Evolutionary conservation across 2,329 filamentous ascomycete genomes (phyloP).

Genomic region (Ceratocystiopsis minuta): DNA sequence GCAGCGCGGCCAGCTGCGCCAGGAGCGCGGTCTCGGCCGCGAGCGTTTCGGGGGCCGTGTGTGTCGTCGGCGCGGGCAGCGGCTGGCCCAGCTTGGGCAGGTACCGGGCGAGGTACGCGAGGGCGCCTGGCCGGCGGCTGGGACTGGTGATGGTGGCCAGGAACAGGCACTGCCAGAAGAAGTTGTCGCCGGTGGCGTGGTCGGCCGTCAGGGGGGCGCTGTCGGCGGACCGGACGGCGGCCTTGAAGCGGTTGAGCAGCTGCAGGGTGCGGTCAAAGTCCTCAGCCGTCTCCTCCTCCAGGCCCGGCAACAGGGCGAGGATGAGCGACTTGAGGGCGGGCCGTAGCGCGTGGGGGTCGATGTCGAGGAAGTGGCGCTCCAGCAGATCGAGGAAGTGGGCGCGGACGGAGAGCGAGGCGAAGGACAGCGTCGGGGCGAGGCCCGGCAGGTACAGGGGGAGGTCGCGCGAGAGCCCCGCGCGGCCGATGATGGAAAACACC

Average conservation of each 20-base stretch:
- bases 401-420: slow-evolving; percentile 82
- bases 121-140: slow-evolving; percentile 64
- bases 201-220: slow-evolving; percentile 31
- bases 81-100: slow-evolving; percentile 51
- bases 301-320: slow-evolving; percentile 69
- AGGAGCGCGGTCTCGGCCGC: slow-evolving; percentile 26
- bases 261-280: slow-evolving; percentile 81
- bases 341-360: slow-evolving; percentile 54
- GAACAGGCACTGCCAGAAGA: slow-evolving; percentile 98
- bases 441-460: slow-evolving; percentile 80
- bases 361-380: slow-evolving; percentile 57
- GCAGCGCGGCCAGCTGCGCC: slow-evolving; percentile 41
- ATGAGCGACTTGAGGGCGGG: slow-evolving; percentile 84
- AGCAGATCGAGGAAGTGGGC: slow-evolving; percentile 71
- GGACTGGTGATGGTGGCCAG: slow-evolving; percentile 81
- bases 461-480: slow-evolving; percentile 62
- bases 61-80: slow-evolving; percentile 15
- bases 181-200: slow-evolving; percentile 53
- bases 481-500: slow-evolving; percentile 73
- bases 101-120: slow-evolving; percentile 68
- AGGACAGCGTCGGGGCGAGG: slow-evolving; percentile 73
- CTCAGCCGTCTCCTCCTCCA: slow-evolving; percentile 93
- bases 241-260: slow-evolving; percentile 62
- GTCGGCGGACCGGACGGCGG: slow-evolving; percentile 38
- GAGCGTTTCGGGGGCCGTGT: slow-evolving; percentile 7